These are phyloP conservation scores for Pichia occidentalis DNA, from an alignment of 805 yeast genomes.

Conservation along the genomic window DNA sequence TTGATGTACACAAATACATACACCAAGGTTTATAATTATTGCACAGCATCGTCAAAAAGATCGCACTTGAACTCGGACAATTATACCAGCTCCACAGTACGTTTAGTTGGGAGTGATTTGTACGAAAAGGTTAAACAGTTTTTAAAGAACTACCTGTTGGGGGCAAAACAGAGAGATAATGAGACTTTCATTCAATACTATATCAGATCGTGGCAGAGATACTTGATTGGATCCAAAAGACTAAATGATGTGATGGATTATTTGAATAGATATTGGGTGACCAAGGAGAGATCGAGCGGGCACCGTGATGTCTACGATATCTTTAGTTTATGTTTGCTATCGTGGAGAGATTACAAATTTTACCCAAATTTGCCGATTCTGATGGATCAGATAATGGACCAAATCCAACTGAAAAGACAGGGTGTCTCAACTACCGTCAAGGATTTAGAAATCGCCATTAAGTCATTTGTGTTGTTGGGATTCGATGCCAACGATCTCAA, in stretches of 20 bases:
- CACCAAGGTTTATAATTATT: constrained; percentile 88
- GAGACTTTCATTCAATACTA: constrained; percentile 78
- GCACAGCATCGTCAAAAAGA: constrained; percentile 66
- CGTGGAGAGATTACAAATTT: constrained; percentile 85
- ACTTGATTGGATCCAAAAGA: constrained; percentile 84
- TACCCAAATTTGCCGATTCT: constrained; percentile 52
- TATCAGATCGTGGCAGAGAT: constrained; percentile 83
- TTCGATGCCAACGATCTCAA: constrained; percentile 86
- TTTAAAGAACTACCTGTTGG: constrained; percentile 51
- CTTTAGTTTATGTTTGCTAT: constrained; percentile 75
- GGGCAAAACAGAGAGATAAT: constrained; percentile 42
- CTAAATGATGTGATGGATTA: constrained; percentile 91
- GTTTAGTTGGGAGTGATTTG: constrained; percentile 81
- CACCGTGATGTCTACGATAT: constrained; percentile 86
- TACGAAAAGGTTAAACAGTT: constrained; percentile 67
- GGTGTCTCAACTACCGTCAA: constrained; percentile 66
- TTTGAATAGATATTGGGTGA: constrained; percentile 96
- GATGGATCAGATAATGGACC: constrained; percentile 64
- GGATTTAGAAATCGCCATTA: constrained; percentile 65
- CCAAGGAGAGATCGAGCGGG: constrained; percentile 91
- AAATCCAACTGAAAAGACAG: constrained; percentile 72
- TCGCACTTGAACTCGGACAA: constrained; percentile 20
- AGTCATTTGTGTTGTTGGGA: constrained; percentile 83
- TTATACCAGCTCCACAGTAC: constrained; percentile 18
- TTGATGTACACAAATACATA: constrained; percentile 83